Conservation (phyloP, 345 rosid genomes). For the Microcos paniculata region DNA sequence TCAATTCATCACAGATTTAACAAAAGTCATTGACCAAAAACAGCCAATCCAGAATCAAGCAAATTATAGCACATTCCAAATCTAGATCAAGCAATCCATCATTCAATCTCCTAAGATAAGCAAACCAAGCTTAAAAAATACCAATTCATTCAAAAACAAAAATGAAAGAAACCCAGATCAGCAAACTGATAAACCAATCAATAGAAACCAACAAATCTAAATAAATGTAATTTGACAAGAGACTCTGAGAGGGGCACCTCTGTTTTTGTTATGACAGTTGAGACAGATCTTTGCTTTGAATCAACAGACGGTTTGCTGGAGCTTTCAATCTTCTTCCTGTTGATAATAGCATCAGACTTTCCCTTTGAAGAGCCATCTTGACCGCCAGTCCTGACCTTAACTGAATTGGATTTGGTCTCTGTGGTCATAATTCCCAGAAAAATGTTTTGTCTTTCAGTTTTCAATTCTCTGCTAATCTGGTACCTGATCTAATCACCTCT, state of each 20-base stretch:
- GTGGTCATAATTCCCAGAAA: constrained; percentile 38
- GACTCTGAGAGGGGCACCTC: constrained; percentile 45
- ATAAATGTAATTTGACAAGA: constrained; percentile 1
- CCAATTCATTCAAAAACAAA: neutral
- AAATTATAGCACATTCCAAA: neutral
- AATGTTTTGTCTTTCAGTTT: neutral
- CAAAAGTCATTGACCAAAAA: neutral
- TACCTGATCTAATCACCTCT: neutral
- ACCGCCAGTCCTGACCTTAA: constrained; percentile 39
- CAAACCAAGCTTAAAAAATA: neutral
- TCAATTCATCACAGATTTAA: neutral
- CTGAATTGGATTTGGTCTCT: constrained; percentile 43
- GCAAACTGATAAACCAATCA: constrained; percentile 10
- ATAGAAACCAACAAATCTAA: neutral
- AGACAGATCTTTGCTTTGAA: constrained; percentile 44
- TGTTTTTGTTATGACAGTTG: constrained; percentile 41
- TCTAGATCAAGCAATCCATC: no score
- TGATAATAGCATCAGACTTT: constrained; percentile 39
- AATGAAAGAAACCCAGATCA: constrained; percentile 17
- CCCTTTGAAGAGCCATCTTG: constrained; percentile 50
- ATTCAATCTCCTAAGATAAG: neutral
- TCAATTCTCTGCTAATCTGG: constrained; percentile 4
- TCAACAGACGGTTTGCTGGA: constrained; percentile 46
- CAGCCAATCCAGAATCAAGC: constrained; percentile 5
- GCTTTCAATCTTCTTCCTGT: constrained; percentile 51